A percentile compares a stretch with the other conserved stretches of the same genome.
phyloP scores from a whole-genome alignment of 1,284 basidiomycete genomes.

The Ganoderma multipileum region DNA sequence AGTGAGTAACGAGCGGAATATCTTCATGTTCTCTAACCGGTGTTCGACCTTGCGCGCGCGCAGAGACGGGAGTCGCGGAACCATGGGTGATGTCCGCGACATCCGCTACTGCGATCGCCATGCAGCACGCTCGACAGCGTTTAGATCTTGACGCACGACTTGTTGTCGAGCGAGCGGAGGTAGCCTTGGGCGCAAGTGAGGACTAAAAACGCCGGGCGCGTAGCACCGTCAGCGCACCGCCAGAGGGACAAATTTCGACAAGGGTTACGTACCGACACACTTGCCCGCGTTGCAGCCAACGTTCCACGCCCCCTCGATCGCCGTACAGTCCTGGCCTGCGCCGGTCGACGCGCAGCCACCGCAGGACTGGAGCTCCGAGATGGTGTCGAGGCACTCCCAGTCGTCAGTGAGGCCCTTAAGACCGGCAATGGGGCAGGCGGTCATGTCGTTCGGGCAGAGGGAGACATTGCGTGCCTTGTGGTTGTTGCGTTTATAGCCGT shows the following conservation, averaged over 20 bases:
- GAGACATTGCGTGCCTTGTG: constrained; percentile 46
- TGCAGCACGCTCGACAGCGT: constrained; percentile 16
- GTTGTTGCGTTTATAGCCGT: constrained; percentile 42
- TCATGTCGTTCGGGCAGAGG: constrained; percentile 63
- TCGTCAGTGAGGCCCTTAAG: constrained; percentile 46
- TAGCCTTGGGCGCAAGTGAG: constrained; percentile 67
- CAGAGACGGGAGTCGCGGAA: not conserved
- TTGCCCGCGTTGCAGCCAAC: constrained; percentile 69
- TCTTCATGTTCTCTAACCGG: constrained; percentile 24
- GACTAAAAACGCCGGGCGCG: constrained; percentile 46
- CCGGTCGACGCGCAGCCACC: constrained; percentile 75
- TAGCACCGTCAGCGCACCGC: not conserved
- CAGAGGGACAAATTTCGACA: constrained; percentile 10
- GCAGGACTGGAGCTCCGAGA: constrained; percentile 66
- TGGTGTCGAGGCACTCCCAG: constrained; percentile 70
- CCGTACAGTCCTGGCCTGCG: constrained; percentile 74
- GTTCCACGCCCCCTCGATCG: constrained; percentile 67
- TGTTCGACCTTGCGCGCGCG: constrained; percentile 1
- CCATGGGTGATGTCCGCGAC: not conserved
- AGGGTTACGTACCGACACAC: constrained; percentile 58
- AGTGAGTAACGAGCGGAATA: constrained; percentile 22
- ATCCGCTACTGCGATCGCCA: not conserved
- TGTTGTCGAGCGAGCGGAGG: constrained; percentile 53
- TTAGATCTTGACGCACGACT: constrained; percentile 59
- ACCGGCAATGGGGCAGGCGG: constrained; percentile 67